Evolutionary conservation across 768 basidiomycete species (phyloP).

Genomic region (Leccinum uliginosum): DNA sequence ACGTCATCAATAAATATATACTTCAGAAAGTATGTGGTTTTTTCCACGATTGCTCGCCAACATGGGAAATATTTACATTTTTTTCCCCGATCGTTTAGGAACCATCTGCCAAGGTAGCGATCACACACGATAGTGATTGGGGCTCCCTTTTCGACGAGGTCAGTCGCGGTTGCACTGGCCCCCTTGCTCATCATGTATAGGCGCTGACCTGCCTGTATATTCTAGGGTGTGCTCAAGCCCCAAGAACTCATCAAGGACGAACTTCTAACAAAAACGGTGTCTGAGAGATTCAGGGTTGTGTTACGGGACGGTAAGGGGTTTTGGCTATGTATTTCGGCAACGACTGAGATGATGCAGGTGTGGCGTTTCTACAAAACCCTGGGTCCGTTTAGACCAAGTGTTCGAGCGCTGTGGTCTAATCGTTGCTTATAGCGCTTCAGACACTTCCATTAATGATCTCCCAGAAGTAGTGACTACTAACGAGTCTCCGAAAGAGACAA

Average conservation of each 20-base stretch:
- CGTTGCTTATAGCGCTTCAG: slow-evolving; percentile 1
- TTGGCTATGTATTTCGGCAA: not conserved
- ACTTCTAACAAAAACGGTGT: slow-evolving; percentile 8
- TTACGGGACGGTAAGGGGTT: slow-evolving; percentile 9
- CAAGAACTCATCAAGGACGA: slow-evolving; percentile 11
- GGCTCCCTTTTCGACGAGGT: slow-evolving; percentile 15
- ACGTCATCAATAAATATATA: slow-evolving; percentile 24
- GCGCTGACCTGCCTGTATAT: not conserved
- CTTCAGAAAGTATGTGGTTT: slow-evolving; percentile 13
- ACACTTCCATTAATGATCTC: not conserved
- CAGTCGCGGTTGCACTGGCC: not conserved
- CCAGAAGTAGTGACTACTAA: not conserved
- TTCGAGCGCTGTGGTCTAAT: not conserved
- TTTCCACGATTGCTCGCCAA: not conserved
- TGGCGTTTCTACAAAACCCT: slow-evolving; percentile 15
- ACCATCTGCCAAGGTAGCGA: slow-evolving; percentile 21
- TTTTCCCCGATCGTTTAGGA: slow-evolving; percentile 5
- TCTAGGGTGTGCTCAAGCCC: slow-evolving; percentile 8
- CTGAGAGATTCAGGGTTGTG: slow-evolving; percentile 9
- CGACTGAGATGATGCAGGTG: slow-evolving; percentile 11
- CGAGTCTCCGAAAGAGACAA: not conserved
- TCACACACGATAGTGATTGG: slow-evolving; percentile 25
- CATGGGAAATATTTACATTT: not conserved
- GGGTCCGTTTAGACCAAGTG: slow-evolving; percentile 5
- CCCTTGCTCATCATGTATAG: not conserved